These are phyloP conservation scores for Striga hermonthica DNA, from an alignment of 305 asterid species.

Conservation along the genomic window DNA sequence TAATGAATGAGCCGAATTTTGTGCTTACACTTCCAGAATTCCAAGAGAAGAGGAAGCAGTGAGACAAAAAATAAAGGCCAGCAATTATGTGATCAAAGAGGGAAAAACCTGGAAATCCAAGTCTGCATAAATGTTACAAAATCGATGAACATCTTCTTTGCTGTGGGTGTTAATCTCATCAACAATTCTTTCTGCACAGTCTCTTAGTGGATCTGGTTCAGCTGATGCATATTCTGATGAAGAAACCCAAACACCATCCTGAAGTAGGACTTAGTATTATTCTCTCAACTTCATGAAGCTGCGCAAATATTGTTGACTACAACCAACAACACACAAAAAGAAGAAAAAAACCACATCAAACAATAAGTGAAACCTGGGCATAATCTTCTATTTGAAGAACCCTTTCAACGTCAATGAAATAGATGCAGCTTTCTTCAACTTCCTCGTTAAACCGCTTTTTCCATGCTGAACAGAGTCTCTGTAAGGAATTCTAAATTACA, in stretches of 20 bases:
- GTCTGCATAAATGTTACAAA: conserved; percentile 77
- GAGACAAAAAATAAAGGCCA: neutral
- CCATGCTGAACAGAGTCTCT: conserved; percentile 70
- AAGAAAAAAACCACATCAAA: neutral
- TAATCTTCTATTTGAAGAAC: conserved; percentile 81
- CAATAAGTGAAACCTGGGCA: conserved; percentile 66
- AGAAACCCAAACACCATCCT: conserved; percentile 80
- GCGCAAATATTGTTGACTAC: neutral
- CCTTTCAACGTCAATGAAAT: conserved; percentile 62
- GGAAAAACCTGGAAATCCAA: conserved; percentile 74
- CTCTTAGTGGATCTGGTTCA: conserved; percentile 88
- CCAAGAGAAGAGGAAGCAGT: too few relatives aligned
- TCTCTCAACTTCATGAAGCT: conserved; percentile 4
- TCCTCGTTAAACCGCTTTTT: conserved; percentile 62
- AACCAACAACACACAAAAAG: neutral
- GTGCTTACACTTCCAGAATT: too few relatives aligned
- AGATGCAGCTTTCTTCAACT: conserved; percentile 58
- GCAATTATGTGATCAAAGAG: conserved; percentile 15
- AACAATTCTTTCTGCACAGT: conserved; percentile 70
- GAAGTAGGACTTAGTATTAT: conserved; percentile 27
- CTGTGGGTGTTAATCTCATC: conserved; percentile 71
- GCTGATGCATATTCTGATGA: conserved; percentile 68
- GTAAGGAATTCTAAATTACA: conserved; percentile 31
- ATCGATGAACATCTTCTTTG: conserved; percentile 70
- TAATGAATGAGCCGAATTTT: too few relatives aligned